phyloP scores from a whole-genome alignment of 2,329 filamentous ascomycete species.

The Fusarium tuaranense region DNA sequence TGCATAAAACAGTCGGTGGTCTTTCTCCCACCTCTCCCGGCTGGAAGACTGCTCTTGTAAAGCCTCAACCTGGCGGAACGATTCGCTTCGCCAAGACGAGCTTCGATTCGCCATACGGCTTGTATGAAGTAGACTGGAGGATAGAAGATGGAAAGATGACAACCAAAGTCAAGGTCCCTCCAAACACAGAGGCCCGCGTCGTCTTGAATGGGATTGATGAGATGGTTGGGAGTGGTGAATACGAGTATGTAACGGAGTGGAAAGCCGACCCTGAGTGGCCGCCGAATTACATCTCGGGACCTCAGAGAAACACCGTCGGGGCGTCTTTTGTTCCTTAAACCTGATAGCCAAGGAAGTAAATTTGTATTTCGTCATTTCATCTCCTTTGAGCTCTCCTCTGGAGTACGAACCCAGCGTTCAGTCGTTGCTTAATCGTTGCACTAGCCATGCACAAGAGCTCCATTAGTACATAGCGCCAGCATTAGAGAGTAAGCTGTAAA shows the following conservation, averaged over 20 bases:
- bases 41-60: not conserved
- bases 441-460: too few relatives aligned
- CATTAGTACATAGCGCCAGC: too few relatives aligned
- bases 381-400: too few relatives aligned
- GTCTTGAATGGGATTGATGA: conserved; percentile 5
- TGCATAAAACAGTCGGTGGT: not conserved
- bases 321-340: not conserved
- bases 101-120: conserved; percentile 8
- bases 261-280: conserved; percentile 2
- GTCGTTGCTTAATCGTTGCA: too few relatives aligned
- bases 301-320: not conserved
- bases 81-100: conserved; percentile 6
- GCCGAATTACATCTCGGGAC: conserved; percentile 1
- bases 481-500: too few relatives aligned
- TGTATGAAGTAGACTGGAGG: conserved; percentile 13
- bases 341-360: not conserved
- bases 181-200: conserved; percentile 3
- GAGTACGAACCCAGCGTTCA: too few relatives aligned
- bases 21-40: not conserved
- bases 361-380: not conserved
- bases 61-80: conserved; percentile 6
- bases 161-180: conserved; percentile 1
- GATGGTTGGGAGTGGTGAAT: conserved; percentile 9
- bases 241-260: conserved; percentile 5
- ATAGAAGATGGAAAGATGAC: not conserved